Base-by-base conservation (phyloP, 2,329 filamentous ascomycete genomes). In the Ascochyta rabiei region DNA sequence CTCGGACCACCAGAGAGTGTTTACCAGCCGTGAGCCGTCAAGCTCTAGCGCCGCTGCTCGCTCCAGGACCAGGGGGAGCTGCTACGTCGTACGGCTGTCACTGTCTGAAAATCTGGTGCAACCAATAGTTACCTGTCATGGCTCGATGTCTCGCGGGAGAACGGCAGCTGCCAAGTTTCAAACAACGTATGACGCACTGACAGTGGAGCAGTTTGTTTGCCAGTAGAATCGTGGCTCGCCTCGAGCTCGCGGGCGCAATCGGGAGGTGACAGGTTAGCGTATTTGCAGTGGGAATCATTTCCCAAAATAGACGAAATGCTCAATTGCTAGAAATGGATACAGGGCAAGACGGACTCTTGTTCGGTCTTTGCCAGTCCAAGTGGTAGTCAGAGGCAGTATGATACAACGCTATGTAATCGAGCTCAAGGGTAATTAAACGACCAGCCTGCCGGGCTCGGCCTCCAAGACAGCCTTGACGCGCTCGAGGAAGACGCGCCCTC, bases 401-500 rank as follows among this genome's bases (percentile, higher is more conserved):
- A 53, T 67, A 71, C 67, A 70, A 64, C 50, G 58, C 58, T 67
- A 63, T 58, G 49, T 51, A 48, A 49, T 44, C 7, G 52, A 53
- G 41, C 47, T 33, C 31, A 52, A 48, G 23, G 35, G 38, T 18
- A 21, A 40, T 64, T 67, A 76, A 31, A 77, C 67, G 23, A 77
- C 72, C 31, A 77, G 61, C 26, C 71, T 64, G 31, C 74, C 74
- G 8, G 75, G 74, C 52, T 76, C 72, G 13, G 55, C 69, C 57
- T 77, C 75, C 64, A 99, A 76, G 23, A 93, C 87, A 40, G 82
- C 79, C 85, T 96, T 97, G 70, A 97, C 84, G 66, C 91, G 86
- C 77, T 93, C 89, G 61, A 99, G 76, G 79, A 97, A 99, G 10
- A 88, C 82, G 69, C 85, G 82, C 13, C 91, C 95, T 67, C 92